These are phyloP conservation scores for Debaryomyces coudertii DNA, from an alignment of 1,139 yeast species.

Conservation along the genomic window DNA sequence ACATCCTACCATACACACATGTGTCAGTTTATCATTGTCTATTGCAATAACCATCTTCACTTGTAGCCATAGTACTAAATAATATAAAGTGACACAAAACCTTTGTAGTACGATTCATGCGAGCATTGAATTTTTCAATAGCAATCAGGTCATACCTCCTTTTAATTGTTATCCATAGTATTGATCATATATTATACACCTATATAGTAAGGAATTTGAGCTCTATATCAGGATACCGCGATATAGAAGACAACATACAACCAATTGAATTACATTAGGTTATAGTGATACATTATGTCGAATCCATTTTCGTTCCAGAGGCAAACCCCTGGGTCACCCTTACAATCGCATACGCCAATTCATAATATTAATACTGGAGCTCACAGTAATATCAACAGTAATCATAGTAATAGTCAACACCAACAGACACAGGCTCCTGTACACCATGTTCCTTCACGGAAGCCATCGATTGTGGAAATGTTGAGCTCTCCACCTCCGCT, in stretches of 20 bases:
- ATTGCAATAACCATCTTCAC: not conserved
- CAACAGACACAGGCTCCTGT: constrained; percentile 13
- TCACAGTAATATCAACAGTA: not conserved
- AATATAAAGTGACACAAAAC: constrained; percentile 5
- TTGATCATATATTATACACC: constrained; percentile 1
- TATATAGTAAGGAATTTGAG: not conserved
- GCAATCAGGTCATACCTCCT: constrained; percentile 10
- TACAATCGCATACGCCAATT: constrained; percentile 8
- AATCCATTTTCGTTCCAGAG: constrained; percentile 14
- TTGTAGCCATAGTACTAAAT: not conserved
- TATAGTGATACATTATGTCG: constrained; percentile 9
- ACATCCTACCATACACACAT: not conserved
- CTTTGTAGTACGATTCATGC: not conserved
- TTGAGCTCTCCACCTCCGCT: constrained; percentile 84
- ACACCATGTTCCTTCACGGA: constrained; percentile 39
- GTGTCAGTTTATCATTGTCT: not conserved
- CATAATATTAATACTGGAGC: not conserved
- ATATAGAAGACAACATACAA: not conserved
- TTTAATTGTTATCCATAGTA: not conserved
- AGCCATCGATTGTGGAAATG: constrained; percentile 80
- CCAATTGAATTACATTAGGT: constrained; percentile 6
- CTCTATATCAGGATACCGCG: not conserved
- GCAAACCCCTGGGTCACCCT: constrained; percentile 14
- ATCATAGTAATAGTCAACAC: constrained; percentile 7
- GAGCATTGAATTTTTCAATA: constrained; percentile 4